These are phyloP conservation scores for Beauveria rudraprayagi DNA, from an alignment of 2,329 filamentous ascomycete genomes.

Conservation along the genomic window DNA sequence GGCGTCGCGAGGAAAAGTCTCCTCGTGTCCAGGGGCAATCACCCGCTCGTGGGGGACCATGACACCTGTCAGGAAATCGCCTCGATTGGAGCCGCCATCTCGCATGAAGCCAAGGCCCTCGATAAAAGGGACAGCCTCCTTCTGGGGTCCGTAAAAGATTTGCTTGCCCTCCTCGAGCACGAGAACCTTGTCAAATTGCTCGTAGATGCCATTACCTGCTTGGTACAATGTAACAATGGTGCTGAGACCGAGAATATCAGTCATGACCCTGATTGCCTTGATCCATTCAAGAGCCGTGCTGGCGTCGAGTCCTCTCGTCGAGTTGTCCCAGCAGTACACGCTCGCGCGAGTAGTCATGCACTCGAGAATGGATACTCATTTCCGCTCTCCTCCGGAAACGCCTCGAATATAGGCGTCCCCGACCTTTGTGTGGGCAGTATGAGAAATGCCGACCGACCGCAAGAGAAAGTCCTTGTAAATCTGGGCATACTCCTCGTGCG, in stretches of 20 bases:
- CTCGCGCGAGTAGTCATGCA: conserved; percentile 63
- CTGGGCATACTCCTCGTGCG: too few relatives aligned
- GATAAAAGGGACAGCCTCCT: neutral
- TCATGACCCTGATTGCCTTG: conserved; percentile 68
- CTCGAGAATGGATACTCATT: neutral
- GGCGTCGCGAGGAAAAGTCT: too few relatives aligned
- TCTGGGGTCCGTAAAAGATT: neutral
- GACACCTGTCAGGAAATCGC: too few relatives aligned
- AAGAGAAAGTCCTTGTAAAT: conserved; percentile 50
- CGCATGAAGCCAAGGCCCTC: conserved; percentile 58
- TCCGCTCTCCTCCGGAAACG: neutral
- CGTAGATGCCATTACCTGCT: conserved; percentile 73
- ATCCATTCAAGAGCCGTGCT: conserved; percentile 59
- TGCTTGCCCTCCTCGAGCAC: neutral
- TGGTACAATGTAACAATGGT: conserved; percentile 85
- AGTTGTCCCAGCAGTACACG: conserved; percentile 69
- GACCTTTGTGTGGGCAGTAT: neutral
- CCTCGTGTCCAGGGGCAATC: too few relatives aligned
- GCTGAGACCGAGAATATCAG: conserved; percentile 73
- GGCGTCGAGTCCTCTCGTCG: conserved; percentile 60
- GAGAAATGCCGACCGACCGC: conserved; percentile 64
- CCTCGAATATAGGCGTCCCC: neutral
- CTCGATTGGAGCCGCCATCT: too few relatives aligned
- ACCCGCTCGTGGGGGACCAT: too few relatives aligned
- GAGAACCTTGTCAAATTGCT: conserved; percentile 74